Evolutionary conservation across 345 rosid genomes (phyloP).

Genomic region (Mangifera indica): DNA sequence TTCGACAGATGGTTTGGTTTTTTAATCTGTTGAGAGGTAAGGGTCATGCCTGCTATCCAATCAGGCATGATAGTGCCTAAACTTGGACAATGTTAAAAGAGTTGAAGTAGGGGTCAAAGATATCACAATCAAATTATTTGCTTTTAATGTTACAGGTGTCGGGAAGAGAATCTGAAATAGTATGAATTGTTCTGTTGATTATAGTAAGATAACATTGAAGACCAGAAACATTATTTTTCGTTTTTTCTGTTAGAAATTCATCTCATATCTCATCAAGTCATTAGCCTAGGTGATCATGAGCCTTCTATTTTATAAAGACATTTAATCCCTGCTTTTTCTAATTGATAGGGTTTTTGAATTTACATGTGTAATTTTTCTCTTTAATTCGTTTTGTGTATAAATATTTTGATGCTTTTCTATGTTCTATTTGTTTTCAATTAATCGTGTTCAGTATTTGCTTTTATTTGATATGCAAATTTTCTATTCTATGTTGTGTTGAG

Average conservation of each 20-base stretch:
- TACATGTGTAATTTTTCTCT: neutral
- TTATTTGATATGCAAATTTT: too few species aligned
- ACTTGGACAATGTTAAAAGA: too few species aligned
- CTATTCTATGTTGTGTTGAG: neutral
- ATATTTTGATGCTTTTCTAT: neutral
- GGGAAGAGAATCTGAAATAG: too few species aligned
- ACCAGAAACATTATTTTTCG: neutral
- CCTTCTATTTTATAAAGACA: neutral
- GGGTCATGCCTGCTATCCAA: neutral
- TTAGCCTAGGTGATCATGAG: neutral
- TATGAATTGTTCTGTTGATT: neutral
- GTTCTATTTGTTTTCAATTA: neutral
- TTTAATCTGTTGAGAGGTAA: neutral
- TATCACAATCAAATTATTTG: too few species aligned
- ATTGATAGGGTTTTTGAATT: conserved; percentile 16
- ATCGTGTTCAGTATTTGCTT: neutral
- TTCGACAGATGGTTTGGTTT: neutral
- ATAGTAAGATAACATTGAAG: neutral
- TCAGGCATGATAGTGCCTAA: neutral
- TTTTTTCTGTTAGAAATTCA: neutral
- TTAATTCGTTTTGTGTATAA: neutral
- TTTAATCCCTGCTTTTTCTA: neutral
- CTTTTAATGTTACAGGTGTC: too few species aligned
- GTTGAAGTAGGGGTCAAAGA: too few species aligned
- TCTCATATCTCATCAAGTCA: neutral